Percentiles rank a stretch among this genome's conserved stretches.
Conservation (phyloP, 805 yeast species). For the Nakazawaea populi region DNA sequence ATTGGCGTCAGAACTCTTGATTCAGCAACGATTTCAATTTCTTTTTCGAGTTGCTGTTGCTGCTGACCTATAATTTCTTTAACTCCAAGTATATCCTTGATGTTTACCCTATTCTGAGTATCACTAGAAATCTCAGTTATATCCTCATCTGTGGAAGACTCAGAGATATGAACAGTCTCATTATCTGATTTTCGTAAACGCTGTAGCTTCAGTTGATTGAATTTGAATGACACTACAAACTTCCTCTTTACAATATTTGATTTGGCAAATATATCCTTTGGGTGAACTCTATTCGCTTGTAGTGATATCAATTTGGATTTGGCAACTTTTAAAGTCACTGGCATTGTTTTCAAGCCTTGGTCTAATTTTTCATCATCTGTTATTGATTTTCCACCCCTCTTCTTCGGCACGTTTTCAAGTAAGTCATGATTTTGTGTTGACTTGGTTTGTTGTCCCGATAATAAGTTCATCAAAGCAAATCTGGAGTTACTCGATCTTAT, state of each 20-base stretch:
- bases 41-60: not conserved
- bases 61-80: not conserved
- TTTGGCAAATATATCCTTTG: constrained; percentile 3
- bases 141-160: not conserved
- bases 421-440: not conserved
- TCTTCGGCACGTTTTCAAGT: too few relatives aligned
- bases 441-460: not conserved
- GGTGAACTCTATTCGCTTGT: not conserved
- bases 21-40: not conserved
- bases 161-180: not conserved
- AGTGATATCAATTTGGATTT: not conserved
- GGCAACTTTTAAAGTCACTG: not conserved
- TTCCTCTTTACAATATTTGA: not conserved
- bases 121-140: not conserved
- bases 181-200: too few relatives aligned
- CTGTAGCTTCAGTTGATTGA: not conserved
- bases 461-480: not conserved
- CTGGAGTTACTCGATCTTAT: not conserved
- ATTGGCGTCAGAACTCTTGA: not conserved
- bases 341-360: not conserved
- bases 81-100: not conserved
- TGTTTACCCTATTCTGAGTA: not conserved
- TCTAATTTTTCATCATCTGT: not conserved
- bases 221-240: constrained; percentile 1
- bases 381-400: too few relatives aligned